A percentile compares a stretch with the other conserved stretches of the same genome.
Evolutionary conservation across 2,329 filamentous ascomycete species (phyloP).

Genomic region (Tolypocladium nubicola): DNA sequence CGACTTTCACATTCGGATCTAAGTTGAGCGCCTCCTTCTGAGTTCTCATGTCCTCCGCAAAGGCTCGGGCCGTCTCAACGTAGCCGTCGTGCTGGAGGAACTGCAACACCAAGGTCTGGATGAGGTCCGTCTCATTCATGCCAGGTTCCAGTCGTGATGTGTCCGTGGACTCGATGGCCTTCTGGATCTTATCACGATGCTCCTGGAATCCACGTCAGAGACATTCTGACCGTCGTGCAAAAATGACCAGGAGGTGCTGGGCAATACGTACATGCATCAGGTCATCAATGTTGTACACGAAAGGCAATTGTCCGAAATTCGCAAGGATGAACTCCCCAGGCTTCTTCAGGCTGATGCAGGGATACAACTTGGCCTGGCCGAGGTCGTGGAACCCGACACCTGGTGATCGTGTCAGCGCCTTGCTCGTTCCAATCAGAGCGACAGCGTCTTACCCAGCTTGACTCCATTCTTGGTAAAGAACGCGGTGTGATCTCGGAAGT

Average conservation of each 20-base stretch:
- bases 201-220: conserved; percentile 28
- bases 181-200: conserved; percentile 48
- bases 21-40: conserved; percentile 62
- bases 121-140: conserved; percentile 63
- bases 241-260: neutral
- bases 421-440: neutral
- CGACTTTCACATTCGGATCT: conserved; percentile 39
- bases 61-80: conserved; percentile 82
- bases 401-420: conserved; percentile 18
- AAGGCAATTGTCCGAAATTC: conserved; percentile 65
- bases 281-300: conserved; percentile 83
- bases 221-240: neutral
- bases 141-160: conserved; percentile 51
- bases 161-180: conserved; percentile 47
- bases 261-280: conserved; percentile 57
- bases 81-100: conserved; percentile 94
- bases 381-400: conserved; percentile 63
- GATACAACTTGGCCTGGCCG: conserved; percentile 52
- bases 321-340: conserved; percentile 48
- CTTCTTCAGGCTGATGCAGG: conserved; percentile 55
- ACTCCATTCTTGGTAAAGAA: conserved; percentile 60
- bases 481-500: conserved; percentile 52
- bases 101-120: conserved; percentile 73
- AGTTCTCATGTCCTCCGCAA: conserved; percentile 67
- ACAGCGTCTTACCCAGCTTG: conserved; percentile 34